A percentile compares a stretch with the other conserved stretches of the same genome.
Conservation (phyloP, 352 stramenopile genomes). For the Aphanomyces stellatus region DNA sequence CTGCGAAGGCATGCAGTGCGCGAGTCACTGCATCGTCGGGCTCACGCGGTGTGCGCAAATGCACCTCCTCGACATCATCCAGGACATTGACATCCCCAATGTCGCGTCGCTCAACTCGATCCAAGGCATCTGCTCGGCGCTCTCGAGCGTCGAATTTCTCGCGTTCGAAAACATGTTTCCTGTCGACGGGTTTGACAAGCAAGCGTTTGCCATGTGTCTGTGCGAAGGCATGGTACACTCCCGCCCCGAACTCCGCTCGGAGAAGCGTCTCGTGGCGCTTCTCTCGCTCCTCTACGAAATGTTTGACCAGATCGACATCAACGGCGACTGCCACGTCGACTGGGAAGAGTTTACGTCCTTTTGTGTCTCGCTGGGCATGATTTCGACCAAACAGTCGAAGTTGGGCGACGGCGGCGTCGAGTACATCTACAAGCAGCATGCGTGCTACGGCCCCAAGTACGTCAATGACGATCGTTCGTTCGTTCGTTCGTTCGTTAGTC, state of each 20-base stretch:
- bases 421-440: slow-evolving; percentile 13
- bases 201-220: slow-evolving; percentile 44
- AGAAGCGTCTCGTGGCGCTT: slow-evolving; percentile 28
- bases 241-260: slow-evolving; percentile 32
- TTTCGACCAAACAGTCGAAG: slow-evolving; percentile 32
- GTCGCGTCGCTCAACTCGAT: slow-evolving; percentile 52
- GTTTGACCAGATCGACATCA: slow-evolving; percentile 82
- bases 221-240: slow-evolving; percentile 37
- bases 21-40: slow-evolving; percentile 35
- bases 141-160: slow-evolving; percentile 49
- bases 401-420: slow-evolving; percentile 14
- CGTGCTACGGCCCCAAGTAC: background rate
- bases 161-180: slow-evolving; percentile 46
- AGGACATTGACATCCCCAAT: slow-evolving; percentile 59
- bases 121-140: slow-evolving; percentile 42
- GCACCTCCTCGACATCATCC: slow-evolving; percentile 54
- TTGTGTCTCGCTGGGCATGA: slow-evolving; percentile 54
- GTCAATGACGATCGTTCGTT: background rate
- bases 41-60: slow-evolving; percentile 45
- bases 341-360: slow-evolving; percentile 85
- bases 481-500: background rate
- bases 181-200: slow-evolving; percentile 30
- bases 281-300: slow-evolving; percentile 52
- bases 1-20: slow-evolving; percentile 25
- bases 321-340: slow-evolving; percentile 59